Conservation (phyloP, 179 eudicot genomes). For the Pouteria campechiana region DNA sequence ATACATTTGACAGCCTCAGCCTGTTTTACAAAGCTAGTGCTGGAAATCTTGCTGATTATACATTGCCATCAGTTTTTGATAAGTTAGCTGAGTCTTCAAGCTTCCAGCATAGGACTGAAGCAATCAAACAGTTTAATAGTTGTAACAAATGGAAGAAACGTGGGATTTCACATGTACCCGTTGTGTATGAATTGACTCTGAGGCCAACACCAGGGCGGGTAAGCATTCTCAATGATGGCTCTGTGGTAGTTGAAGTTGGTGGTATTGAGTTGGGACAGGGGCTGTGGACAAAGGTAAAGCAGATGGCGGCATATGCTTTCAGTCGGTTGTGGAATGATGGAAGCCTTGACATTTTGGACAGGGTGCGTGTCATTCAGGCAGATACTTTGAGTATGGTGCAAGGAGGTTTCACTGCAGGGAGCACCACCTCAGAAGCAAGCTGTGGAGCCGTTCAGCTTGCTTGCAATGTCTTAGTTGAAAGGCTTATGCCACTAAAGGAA, state of each 20-base stretch:
- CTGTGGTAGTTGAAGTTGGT: slow-evolving; percentile 85
- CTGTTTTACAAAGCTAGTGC: slow-evolving; percentile 36
- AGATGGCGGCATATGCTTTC: slow-evolving; percentile 70
- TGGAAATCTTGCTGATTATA: slow-evolving; percentile 57
- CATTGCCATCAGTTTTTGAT: slow-evolving; percentile 65
- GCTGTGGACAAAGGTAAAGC: slow-evolving; percentile 93
- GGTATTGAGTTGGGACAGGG: slow-evolving; percentile 95
- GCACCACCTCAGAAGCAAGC: slow-evolving; percentile 87
- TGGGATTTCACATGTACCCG: slow-evolving; percentile 74
- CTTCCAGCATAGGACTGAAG: slow-evolving; percentile 26
- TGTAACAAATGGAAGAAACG: slow-evolving; percentile 54
- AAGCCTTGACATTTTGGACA: slow-evolving; percentile 44
- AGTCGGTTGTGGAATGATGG: slow-evolving; percentile 45
- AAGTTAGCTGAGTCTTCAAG: slow-evolving; percentile 46
- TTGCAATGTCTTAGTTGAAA: slow-evolving; percentile 60
- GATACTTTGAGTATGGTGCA: slow-evolving; percentile 79
- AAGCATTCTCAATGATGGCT: slow-evolving; percentile 74
- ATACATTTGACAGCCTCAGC: slow-evolving; percentile 47
- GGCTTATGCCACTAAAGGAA: slow-evolving; percentile 42
- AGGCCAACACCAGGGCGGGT: slow-evolving; percentile 79
- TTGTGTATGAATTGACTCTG: slow-evolving; percentile 31
- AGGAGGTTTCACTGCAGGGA: slow-evolving; percentile 86
- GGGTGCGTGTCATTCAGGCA: slow-evolving; percentile 68
- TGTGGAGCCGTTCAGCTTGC: slow-evolving; percentile 82
- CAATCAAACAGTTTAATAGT: slow-evolving; percentile 29